Conservation (phyloP, 495 filamentous ascomycete species). For the Staphylotrichum longicolle region DNA sequence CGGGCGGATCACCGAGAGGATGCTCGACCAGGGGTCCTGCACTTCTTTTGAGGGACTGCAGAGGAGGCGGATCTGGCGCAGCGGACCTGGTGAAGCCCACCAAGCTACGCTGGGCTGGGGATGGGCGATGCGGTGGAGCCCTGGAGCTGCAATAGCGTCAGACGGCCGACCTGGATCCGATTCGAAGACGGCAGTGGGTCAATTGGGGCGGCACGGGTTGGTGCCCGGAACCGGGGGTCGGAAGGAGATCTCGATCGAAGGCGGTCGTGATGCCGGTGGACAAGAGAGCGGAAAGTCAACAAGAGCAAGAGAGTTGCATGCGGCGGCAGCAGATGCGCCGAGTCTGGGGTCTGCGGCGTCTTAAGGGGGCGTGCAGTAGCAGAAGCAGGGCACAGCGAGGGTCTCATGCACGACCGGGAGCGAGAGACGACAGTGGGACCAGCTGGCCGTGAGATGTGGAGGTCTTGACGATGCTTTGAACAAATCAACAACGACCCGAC, state of each 20-base stretch:
- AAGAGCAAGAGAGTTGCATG: constrained; percentile 11
- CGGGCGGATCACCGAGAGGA: constrained; percentile 17
- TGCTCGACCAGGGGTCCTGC: constrained; percentile 25
- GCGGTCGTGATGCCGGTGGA: not conserved
- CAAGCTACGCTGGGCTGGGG: constrained; percentile 17
- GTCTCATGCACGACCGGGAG: constrained; percentile 33
- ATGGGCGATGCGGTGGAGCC: constrained; percentile 13
- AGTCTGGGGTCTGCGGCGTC: constrained; percentile 23
- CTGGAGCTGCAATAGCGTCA: constrained; percentile 23
- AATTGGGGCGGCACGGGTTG: constrained; percentile 22
- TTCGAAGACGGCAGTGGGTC: constrained; percentile 24
- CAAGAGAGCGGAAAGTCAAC: constrained; percentile 6
- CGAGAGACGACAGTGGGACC: constrained; percentile 15
- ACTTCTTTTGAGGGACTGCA: constrained; percentile 19
- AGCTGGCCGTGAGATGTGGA: constrained; percentile 9
- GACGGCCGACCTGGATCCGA: constrained; percentile 25
- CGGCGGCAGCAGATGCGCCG: constrained; percentile 18
- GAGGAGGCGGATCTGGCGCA: constrained; percentile 16
- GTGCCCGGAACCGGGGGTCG: constrained; percentile 16
- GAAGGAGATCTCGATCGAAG: constrained; percentile 12
- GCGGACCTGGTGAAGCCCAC: constrained; percentile 10
- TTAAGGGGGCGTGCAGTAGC: constrained; percentile 30
- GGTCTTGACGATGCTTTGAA: not conserved
- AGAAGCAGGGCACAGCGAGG: constrained; percentile 26
- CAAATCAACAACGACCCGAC: constrained; percentile 21